A percentile compares a stretch with the other conserved stretches of the same genome.
These are phyloP conservation scores for Trifolium fragiferum DNA, from an alignment of 306 rosid species.

Conservation along the genomic window DNA sequence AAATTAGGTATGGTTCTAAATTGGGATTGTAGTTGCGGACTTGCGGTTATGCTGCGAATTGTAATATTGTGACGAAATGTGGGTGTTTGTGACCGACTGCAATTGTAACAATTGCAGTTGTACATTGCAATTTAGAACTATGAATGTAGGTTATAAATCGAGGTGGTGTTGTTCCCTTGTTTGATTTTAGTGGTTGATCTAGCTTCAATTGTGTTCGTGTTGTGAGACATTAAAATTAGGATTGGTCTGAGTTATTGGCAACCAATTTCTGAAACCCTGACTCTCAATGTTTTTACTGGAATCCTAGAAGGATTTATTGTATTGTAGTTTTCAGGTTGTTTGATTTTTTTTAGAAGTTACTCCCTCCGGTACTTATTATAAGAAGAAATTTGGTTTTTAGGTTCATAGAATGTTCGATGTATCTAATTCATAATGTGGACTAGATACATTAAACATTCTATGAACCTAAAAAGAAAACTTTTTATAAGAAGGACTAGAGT, in stretches of 20 bases:
- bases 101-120: not conserved
- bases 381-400: no score
- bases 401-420: no score
- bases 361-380: no score
- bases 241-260: not conserved
- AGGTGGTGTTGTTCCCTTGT: not conserved
- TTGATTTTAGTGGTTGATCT: not conserved
- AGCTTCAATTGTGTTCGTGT: not conserved
- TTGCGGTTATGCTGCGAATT: no score
- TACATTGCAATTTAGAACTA: not conserved
- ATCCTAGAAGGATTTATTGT: not conserved
- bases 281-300: constrained; percentile 23
- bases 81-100: no score
- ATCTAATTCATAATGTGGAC: no score
- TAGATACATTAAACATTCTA: no score
- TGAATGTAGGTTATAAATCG: not conserved
- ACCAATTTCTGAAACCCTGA: not conserved
- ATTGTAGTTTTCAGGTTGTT: constrained; percentile 4
- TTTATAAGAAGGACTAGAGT: no score
- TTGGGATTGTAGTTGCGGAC: no score
- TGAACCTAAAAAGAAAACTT: no score
- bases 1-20: no score
- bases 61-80: no score
- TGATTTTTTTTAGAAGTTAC: constrained; percentile 15
- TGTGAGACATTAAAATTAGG: not conserved